Evolutionary conservation across 345 rosid species (phyloP).

Genomic region (Fremontodendron californicum): DNA sequence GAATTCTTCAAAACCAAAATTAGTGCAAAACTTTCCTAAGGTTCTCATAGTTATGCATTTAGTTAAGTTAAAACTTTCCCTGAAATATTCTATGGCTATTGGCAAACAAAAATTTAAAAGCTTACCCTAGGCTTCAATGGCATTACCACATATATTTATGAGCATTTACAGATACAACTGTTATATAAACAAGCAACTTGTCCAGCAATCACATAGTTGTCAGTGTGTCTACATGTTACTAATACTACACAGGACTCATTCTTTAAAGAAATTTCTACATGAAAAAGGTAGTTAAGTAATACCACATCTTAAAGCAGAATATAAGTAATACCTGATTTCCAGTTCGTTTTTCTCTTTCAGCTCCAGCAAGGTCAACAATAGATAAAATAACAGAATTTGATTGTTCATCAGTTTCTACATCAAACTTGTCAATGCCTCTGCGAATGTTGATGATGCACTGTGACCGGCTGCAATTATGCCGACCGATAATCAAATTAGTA

Average conservation of each 20-base stretch:
- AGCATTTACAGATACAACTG: background rate
- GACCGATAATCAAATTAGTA: background rate
- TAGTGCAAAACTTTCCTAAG: background rate
- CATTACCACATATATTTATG: background rate
- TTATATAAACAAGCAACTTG: background rate
- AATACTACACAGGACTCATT: background rate
- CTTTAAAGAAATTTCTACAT: background rate
- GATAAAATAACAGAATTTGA: slow-evolving; percentile 49
- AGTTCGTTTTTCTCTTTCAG: slow-evolving; percentile 89
- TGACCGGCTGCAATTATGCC: slow-evolving; percentile 65
- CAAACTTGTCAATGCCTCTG: slow-evolving; percentile 20
- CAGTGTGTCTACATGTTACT: background rate
- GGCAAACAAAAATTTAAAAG: background rate
- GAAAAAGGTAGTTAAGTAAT: background rate
- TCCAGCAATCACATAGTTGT: background rate
- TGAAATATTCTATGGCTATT: background rate
- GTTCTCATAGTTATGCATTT: background rate
- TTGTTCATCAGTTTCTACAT: slow-evolving; percentile 31
- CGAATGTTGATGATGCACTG: slow-evolving; percentile 86
- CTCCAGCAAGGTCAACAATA: slow-evolving; percentile 92
- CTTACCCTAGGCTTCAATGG: background rate
- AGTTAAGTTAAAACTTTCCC: background rate
- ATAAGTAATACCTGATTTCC: slow-evolving; percentile 69
- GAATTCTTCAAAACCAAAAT: too few relatives aligned
- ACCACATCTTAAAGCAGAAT: background rate